Conservation (phyloP, 495 filamentous ascomycete species). For the Tuber melanosporum region DNA sequence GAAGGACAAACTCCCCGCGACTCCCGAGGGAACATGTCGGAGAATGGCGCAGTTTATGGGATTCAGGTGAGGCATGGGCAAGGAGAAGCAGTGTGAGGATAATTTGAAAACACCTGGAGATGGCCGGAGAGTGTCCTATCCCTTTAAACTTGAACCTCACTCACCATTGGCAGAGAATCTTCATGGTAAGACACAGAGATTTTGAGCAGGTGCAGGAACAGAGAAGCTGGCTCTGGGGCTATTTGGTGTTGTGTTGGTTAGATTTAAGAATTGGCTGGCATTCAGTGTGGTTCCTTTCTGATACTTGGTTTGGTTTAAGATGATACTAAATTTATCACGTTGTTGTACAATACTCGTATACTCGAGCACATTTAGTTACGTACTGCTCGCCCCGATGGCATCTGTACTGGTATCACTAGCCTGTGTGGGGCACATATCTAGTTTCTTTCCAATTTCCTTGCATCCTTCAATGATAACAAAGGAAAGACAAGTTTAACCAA, state of each 20-base stretch:
- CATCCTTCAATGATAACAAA: too few relatives aligned
- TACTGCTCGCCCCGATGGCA: background rate
- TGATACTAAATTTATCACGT: background rate
- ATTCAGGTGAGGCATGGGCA: background rate
- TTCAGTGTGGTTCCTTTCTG: background rate
- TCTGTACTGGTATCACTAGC: background rate
- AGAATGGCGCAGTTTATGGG: background rate
- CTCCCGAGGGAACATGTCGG: background rate
- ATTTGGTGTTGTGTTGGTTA: background rate
- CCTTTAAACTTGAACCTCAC: background rate
- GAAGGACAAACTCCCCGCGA: background rate
- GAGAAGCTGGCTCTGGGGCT: background rate
- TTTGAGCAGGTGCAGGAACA: background rate
- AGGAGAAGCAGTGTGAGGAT: background rate
- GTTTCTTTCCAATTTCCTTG: too few relatives aligned
- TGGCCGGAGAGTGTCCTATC: background rate
- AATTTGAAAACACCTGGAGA: background rate
- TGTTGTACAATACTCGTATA: background rate
- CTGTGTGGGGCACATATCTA: background rate
- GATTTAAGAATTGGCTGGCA: background rate
- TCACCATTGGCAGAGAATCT: background rate
- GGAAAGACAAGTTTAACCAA: too few relatives aligned
- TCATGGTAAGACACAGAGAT: background rate
- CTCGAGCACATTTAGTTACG: background rate
- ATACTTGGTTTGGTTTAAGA: background rate